Evolutionary conservation across 306 rosid species (phyloP), one percentile per base, ranked within the genome.

Genomic region (Malus sieversii): DNA sequence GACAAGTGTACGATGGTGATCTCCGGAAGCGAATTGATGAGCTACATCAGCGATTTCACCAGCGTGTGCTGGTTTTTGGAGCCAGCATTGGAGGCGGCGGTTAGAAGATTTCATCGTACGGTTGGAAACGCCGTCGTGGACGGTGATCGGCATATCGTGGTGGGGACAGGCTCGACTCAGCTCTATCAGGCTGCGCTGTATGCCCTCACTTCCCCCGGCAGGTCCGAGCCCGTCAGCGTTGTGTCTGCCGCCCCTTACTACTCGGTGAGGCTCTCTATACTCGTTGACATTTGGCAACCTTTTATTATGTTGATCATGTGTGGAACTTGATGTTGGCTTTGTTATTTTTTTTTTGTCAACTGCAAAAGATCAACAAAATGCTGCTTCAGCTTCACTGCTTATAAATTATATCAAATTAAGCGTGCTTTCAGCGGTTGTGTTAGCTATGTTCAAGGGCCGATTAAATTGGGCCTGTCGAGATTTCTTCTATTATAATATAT

Each of bases 131-230:
- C 91, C 0, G 87, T 77, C 13, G 85, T 84, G 0, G 74, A 88
- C 0, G 66, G 66, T 60, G 87, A 75, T 4, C 83, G 63, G 9
- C 27, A 90, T 65, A 30, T 92, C 5, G 96, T 94, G 10, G 80
- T 88, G 6, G 98, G 98, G 4, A 92, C 81, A 3, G 97, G 96
- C 7, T 77, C 97, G 6, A 85, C 98, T 2, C 97, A 94, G 68
- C 87, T 92, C 53, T 92, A 75, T 38, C 92, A 86, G 18, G 96
- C 96, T 55, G 73, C 85, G 10, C 45, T 94, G 14, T 87, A 76
- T 40, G 97, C 97, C 69, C 93, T 90, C 74, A 78, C 89, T 48
- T 13, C 88, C 53, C 73, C 86, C 0, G 42, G 76, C 6, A 25
- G 78, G 6, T 14, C 89, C 10, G 30, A 66, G 5, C 90, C 97